Evolutionary conservation across 306 rosid genomes (phyloP).

Genomic region (Trichosanthes cucumerina): DNA sequence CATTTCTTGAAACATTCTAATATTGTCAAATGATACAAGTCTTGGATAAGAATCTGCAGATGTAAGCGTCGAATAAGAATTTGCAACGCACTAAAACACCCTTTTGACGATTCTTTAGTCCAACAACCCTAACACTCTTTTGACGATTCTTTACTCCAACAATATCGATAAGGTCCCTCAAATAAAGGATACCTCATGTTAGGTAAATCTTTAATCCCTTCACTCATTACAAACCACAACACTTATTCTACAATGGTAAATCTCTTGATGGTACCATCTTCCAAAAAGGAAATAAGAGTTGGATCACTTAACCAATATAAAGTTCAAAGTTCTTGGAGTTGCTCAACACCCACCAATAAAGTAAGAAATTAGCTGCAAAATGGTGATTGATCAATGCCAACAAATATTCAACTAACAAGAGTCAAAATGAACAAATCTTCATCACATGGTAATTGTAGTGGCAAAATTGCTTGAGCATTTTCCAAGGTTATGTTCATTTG

Average conservation of each 20-base stretch:
- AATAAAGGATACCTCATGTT: not conserved
- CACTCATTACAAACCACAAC: not conserved
- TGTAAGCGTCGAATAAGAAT: not conserved
- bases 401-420: not conserved
- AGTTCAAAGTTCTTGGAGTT: not conserved
- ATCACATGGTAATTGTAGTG: not conserved
- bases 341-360: not conserved
- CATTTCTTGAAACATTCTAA: not conserved
- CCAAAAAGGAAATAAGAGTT: not conserved
- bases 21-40: not conserved
- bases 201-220: not conserved
- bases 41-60: not conserved
- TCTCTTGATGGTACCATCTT: not conserved
- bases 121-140: not conserved
- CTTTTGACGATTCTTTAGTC: not conserved
- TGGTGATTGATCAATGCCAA: not conserved
- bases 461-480: not conserved
- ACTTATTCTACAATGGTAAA: not conserved
- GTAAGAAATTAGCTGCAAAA: not conserved
- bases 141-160: not conserved
- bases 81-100: not conserved
- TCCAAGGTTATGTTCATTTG: constrained; percentile 7
- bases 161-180: not conserved
- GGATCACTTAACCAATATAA: too few species aligned
- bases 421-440: not conserved